Percentiles rank a stretch among this genome's conserved stretches.
phyloP scores from a whole-genome alignment of 306 rosid genomes.

The Lupinus albus region DNA sequence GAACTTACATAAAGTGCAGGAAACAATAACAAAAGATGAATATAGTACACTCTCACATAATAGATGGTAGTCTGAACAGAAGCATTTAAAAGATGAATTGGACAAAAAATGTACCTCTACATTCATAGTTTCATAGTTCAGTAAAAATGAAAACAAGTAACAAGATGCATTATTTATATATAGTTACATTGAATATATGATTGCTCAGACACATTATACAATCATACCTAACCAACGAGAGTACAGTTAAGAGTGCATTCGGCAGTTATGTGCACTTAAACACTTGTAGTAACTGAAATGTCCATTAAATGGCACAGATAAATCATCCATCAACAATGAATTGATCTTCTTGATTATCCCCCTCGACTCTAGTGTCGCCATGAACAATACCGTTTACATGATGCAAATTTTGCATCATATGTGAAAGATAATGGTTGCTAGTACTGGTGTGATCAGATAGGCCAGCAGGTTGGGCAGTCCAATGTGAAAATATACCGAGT shows the following conservation, averaged over 20 bases:
- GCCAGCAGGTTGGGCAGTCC: conserved; percentile 85
- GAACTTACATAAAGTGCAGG: conserved; percentile 8
- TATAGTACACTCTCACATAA: not conserved
- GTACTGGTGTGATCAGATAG: conserved; percentile 87
- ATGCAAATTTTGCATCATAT: conserved; percentile 95
- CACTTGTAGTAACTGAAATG: conserved; percentile 43
- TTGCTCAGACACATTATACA: conserved; percentile 53
- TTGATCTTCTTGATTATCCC: conserved; percentile 92
- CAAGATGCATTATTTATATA: conserved; percentile 42
- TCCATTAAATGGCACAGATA: conserved; percentile 37
- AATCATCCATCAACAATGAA: conserved; percentile 83
- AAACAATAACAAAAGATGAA: conserved; percentile 21
- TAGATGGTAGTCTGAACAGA: conserved; percentile 14
- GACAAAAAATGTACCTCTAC: conserved; percentile 48
- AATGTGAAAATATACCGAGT: conserved; percentile 85
- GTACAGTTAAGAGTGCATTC: conserved; percentile 51
- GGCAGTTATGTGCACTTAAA: conserved; percentile 57
- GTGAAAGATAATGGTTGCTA: conserved; percentile 87
- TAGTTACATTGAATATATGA: conserved; percentile 56
- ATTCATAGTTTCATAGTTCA: conserved; percentile 38
- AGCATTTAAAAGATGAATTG: conserved; percentile 39
- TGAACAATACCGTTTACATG: conserved; percentile 87
- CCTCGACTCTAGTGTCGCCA: conserved; percentile 82
- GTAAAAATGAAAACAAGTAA: conserved; percentile 35
- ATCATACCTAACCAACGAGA: conserved; percentile 48